Conservation (phyloP, 2,329 filamentous ascomycete species). For the Conoideocrella luteorostrata region DNA sequence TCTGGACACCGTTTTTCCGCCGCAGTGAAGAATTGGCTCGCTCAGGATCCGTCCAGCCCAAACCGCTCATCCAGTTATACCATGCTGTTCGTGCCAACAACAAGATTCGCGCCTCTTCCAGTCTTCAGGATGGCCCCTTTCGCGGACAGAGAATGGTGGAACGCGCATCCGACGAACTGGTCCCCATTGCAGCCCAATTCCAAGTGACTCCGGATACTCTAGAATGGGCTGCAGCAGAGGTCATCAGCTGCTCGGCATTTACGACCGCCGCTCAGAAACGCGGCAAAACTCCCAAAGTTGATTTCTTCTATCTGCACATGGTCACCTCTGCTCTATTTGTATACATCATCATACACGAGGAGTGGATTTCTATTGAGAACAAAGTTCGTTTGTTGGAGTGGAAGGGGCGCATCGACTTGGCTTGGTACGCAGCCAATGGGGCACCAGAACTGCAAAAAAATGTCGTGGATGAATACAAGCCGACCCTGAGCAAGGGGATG, state of each 20-base stretch:
- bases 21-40: background rate
- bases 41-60: background rate
- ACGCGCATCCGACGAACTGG: slow-evolving; percentile 49
- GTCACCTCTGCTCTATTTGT: slow-evolving; percentile 28
- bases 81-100: background rate
- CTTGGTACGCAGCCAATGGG: slow-evolving; percentile 55
- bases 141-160: slow-evolving; percentile 28
- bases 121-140: background rate
- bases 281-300: slow-evolving; percentile 52
- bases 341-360: slow-evolving; percentile 20
- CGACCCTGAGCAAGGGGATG: slow-evolving; percentile 11
- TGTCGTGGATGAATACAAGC: slow-evolving; percentile 14
- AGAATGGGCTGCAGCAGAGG: slow-evolving; percentile 20
- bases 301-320: slow-evolving; percentile 51
- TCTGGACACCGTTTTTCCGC: slow-evolving; percentile 38
- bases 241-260: slow-evolving; percentile 22
- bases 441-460: slow-evolving; percentile 31
- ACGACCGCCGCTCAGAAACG: slow-evolving; percentile 38
- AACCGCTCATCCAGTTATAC: background rate
- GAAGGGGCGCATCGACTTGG: slow-evolving; percentile 57
- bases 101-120: background rate
- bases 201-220: slow-evolving; percentile 31
- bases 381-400: slow-evolving; percentile 58
- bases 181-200: slow-evolving; percentile 48
- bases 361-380: slow-evolving; percentile 25